Base-by-base conservation (phyloP, 176 grass and related monocot genomes). In the Neostapfia colusana region DNA sequence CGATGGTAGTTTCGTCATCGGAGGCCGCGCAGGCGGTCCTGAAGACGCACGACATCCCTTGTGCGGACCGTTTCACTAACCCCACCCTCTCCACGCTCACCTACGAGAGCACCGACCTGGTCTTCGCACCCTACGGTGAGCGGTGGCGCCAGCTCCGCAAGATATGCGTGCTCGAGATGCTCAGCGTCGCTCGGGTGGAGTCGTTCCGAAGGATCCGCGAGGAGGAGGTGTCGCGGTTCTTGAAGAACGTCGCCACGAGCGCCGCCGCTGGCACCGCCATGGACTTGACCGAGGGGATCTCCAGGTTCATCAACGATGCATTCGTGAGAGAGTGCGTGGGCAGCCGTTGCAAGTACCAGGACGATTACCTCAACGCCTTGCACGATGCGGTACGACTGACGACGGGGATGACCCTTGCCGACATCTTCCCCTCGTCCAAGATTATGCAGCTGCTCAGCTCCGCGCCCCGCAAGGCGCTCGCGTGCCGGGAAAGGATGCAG, bases 131-230 rank as follows among this genome's bases (percentile, higher is more conserved):
- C 37, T 74, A 67, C 46, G 49, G 38, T 36, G 57, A 79, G 46
- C 50, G 62, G 59, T 85, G 83, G 83, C 44, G 60, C 11, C 75
- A 85, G 25, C 40, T 72, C 37, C 66, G 75, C 18, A 79, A 73
- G 83, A 17, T 85, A 14, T 18, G 27, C 9, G 21, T 42, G 16
- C 16, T 77, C 25, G 64, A 87, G 42, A 37, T 87, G 18, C 65
- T 87, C 10, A 82, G 65, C 72, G 10, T 0, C 12, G 13, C 42
- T 0, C 54, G 72, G 13, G 85, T 82, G 54, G 45, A 39, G 64
- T 43, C 70, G 2, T 23, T 74, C 60, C 58, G 5, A 24, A 1
- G 36, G 35, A 55, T 66, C 70, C 80, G 80, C 0, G 80, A 82
- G 70, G 16, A 74, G 0, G 80, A 82, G 80, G 70, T 65, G 35